Evolutionary conservation across 2,329 filamentous ascomycete genomes (phyloP), one percentile per base, ranked within the genome.

Genomic region (Penicillium oxalicum): DNA sequence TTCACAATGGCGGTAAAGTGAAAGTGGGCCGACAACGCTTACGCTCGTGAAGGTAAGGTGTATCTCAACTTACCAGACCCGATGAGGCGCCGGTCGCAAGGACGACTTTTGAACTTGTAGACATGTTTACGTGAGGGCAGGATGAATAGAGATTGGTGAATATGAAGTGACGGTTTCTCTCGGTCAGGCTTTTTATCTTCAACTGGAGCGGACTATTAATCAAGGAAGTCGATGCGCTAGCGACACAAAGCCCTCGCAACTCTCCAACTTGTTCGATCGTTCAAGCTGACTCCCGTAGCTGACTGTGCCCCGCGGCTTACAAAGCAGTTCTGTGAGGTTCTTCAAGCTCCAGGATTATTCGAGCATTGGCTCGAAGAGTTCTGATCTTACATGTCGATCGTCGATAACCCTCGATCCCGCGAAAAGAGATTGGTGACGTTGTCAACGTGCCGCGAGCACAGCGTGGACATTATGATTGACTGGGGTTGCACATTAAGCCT

Each of bases 11-110:
- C 18, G 18, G 18, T 18, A 18, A 18, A 18, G 18, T 18, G 18
- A 18, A 18, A 18, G 18, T 18, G 18, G 18, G 2, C 18, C 18
- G 18, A 18, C 18, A 18, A 18, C 18, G 18, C 18, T 18, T 18
- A 18, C 18, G 18, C 18, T 18, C 18, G 18, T 18, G 18, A 18
- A 18, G 18, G 18, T 18, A 18, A 18, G 18, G 18, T 18, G 18
- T 18, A 18, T 1, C 18, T 18, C 18, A 2, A 32, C 37, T 25
- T 53, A 59, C 57, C 47, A 59, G 39, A 33, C 57, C 57, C 1
- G 57, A 59, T 2, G 57, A 59, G 7, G 51, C 44, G 25, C 57
- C 57, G 9, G 57, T 59, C 2, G 57, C 57, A 29, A 59, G 49
- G 13, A 59, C 48, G 6, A 46, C 56, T 42, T 58, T 58, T 40